Evolutionary conservation across 139 green algal species (phyloP), one percentile per base, ranked within the genome.

Genomic region (Chlorella sorokiniana): DNA sequence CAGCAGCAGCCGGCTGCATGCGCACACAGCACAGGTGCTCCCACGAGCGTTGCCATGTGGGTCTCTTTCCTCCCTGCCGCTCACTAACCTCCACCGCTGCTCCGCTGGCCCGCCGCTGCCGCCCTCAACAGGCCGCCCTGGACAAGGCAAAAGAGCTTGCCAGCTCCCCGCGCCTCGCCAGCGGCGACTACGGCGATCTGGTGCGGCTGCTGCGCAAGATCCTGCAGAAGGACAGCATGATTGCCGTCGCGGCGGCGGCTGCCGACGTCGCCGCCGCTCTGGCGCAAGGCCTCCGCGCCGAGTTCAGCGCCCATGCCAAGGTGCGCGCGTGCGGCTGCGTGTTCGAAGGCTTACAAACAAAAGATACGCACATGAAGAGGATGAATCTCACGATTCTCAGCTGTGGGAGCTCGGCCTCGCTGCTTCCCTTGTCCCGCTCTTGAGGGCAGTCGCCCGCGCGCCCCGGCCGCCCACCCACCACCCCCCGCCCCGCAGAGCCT

Each of bases 141-240:
- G 86, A 87, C 83, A 56, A 81, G 64, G 67, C 82, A 7, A 81
- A 75, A 54, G 80, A 87, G 37, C 40, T 42, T 33, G 83, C 41
- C 33, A 33, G 45, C 29, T 48, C 68, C 4, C 83, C 68, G 4
- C 38, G 83, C n/a, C 69, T 92, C 29, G 85, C 88, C 27, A 23
- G 71, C 10, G 81, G 76, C 27, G 77, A 89, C 73, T 86, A 85
- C 18, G 78, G 65, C 42, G 51, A 89, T 22, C 59, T 88, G 45
- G 27, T 85, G 70, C 84, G 92, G 3, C 92, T 95, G 86, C 78
- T 98, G 76, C 94, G 94, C 63, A 96, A 96, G 83, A 78, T 94
- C 65, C 92, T 97, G 56, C 83, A 72, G 56, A 97, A 97, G 79
- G 94, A 98, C 87, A 93, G 86, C 88, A 97, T 97, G 81, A 87